Conservation (phyloP, 345 rosid genomes). For the Hypericum androsaemum region DNA sequence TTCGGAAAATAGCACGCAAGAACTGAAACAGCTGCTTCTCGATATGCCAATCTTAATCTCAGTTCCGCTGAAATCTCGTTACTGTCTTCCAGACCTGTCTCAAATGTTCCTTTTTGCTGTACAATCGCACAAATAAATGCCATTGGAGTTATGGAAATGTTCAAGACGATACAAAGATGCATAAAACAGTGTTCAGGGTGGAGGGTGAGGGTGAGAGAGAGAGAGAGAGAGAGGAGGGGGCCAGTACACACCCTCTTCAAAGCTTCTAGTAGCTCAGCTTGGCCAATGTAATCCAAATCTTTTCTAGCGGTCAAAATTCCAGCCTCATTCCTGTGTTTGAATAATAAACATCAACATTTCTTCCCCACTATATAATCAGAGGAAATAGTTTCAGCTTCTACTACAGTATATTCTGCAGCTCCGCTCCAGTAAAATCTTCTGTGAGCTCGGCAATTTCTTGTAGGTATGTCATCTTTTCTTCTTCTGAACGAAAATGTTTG, state of each 20-base stretch:
- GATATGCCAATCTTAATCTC: constrained; percentile 74
- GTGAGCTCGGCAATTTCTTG: constrained; percentile 72
- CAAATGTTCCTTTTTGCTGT: constrained; percentile 96
- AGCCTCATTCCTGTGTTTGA: constrained; percentile 75
- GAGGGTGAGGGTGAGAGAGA: too few relatives aligned
- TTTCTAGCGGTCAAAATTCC: constrained; percentile 96
- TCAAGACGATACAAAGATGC: not conserved
- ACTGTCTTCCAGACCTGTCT: constrained; percentile 91
- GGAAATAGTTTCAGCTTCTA: constrained; percentile 5
- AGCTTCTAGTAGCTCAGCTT: constrained; percentile 85
- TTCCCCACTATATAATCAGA: constrained; percentile 3
- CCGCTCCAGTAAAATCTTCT: constrained; percentile 93
- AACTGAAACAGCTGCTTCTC: constrained; percentile 94
- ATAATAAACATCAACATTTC: constrained; percentile 20
- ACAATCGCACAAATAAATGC: constrained; percentile 16
- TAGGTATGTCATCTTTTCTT: constrained; percentile 59
- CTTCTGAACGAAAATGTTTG: constrained; percentile 73
- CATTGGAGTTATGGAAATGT: not conserved
- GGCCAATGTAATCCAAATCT: constrained; percentile 79
- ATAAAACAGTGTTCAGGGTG: too few relatives aligned
- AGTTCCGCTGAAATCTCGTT: constrained; percentile 74
- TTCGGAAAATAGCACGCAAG: constrained; percentile 84
- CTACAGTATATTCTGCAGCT: constrained; percentile 91
- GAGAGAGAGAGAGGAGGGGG: constrained; percentile 6
- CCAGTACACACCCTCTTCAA: constrained; percentile 59